phyloP scores from a whole-genome alignment of 2,329 filamentous ascomycete genomes.

The Alternaria brassicicola region DNA sequence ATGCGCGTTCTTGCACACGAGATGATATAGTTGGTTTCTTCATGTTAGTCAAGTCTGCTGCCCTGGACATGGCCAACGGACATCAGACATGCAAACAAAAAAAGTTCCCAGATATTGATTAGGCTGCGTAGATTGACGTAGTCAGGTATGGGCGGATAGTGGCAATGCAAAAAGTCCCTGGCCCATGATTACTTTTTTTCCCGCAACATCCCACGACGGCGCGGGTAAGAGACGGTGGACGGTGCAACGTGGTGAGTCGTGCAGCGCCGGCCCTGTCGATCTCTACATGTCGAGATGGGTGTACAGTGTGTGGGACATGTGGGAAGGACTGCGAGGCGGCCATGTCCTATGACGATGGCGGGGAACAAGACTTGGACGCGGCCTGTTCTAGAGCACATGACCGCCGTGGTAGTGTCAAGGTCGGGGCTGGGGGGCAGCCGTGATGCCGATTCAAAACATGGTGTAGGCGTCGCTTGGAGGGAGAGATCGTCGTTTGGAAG shows the following conservation, averaged over 20 bases:
- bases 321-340: neutral
- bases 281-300: neutral
- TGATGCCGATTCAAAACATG: constrained; percentile 7
- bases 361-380: constrained; percentile 1
- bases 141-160: no score
- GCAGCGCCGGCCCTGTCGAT: neutral
- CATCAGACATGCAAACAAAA: no score
- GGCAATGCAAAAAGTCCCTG: no score
- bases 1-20: neutral
- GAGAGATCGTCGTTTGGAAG: neutral
- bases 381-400: constrained; percentile 4
- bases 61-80: no score
- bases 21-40: neutral
- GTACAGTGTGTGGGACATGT: neutral
- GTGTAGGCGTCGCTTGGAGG: neutral
- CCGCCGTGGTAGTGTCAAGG: neutral
- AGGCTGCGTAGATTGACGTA: no score
- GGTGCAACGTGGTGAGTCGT: neutral
- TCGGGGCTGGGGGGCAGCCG: constrained; percentile 9
- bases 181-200: neutral
- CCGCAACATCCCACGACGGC: neutral
- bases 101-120: no score
- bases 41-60: no score
- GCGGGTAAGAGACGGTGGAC: neutral
- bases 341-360: neutral